Evolutionary conservation across 768 basidiomycete species (phyloP).

Genomic region (Mycena rebaudengoi): DNA sequence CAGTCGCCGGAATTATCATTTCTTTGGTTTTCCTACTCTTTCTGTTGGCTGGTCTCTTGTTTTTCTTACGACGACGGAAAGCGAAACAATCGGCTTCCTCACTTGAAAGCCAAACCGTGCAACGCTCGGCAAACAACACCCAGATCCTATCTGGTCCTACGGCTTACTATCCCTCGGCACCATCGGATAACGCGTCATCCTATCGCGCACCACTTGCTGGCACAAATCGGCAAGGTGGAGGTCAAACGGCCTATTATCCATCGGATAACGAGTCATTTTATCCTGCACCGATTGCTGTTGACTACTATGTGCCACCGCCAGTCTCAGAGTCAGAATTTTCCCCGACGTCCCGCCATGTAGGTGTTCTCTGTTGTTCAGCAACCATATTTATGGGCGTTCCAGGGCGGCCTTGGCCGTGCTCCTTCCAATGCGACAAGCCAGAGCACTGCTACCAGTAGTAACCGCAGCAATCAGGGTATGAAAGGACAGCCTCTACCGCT

Average conservation of each 20-base stretch:
- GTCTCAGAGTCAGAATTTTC: constrained; percentile 20
- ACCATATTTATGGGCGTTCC: too few species aligned
- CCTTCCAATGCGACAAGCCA: too few species aligned
- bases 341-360: constrained; percentile 14
- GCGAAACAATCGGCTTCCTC: neutral
- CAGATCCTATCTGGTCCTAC: constrained; percentile 1
- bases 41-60: constrained; percentile 19
- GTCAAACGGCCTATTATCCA: constrained; percentile 4
- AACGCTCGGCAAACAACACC: neutral
- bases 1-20: constrained; percentile 30
- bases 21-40: constrained; percentile 24
- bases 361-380: neutral
- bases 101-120: constrained; percentile 13
- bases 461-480: too few species aligned
- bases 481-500: constrained; percentile 15
- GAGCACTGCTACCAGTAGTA: too few species aligned
- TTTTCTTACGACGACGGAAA: constrained; percentile 25
- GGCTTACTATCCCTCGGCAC: constrained; percentile 5
- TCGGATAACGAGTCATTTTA: constrained; percentile 8
- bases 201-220: neutral
- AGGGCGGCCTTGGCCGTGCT: too few species aligned
- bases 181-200: constrained; percentile 2
- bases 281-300: neutral
- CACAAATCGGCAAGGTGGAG: too few species aligned
- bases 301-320: constrained; percentile 13